These are phyloP conservation scores for Nothophytophthora sp. DNA, from an alignment of 352 stramenopile genomes.

Conservation along the genomic window DNA sequence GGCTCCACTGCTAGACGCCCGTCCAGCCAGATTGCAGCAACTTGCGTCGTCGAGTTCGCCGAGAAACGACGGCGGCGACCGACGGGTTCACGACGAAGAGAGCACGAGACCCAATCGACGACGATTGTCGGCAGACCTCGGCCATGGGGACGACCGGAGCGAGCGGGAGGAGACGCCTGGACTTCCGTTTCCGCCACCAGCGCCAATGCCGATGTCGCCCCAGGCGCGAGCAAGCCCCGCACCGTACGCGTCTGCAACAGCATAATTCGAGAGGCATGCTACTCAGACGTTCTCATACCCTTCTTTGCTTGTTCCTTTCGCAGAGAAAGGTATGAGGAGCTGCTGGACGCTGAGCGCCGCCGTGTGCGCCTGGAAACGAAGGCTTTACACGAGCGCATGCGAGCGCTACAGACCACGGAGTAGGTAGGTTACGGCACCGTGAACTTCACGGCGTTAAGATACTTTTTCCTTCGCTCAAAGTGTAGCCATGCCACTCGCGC, in stretches of 20 bases:
- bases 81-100: not conserved
- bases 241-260: slow-evolving; percentile 7
- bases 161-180: not conserved
- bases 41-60: no score
- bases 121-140: not conserved
- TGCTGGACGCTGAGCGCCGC: slow-evolving; percentile 40
- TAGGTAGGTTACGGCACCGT: not conserved
- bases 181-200: not conserved
- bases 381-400: slow-evolving; percentile 57
- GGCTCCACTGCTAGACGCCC: not conserved
- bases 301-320: not conserved
- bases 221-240: slow-evolving; percentile 7
- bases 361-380: slow-evolving; percentile 55
- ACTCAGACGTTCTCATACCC: not conserved
- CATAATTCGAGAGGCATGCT: not conserved
- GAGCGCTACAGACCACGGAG: slow-evolving; percentile 24
- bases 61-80: slow-evolving; percentile 10
- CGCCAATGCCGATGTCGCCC: no score
- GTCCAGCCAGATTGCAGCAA: no score
- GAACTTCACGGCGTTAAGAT: not conserved
- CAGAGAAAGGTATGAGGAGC: slow-evolving; percentile 40
- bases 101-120: not conserved
- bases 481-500: not conserved
- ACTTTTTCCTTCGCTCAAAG: no score
- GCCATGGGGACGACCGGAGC: not conserved